Evolutionary conservation across 352 stramenopile species (phyloP).

Genomic region (Pythium biforme): DNA sequence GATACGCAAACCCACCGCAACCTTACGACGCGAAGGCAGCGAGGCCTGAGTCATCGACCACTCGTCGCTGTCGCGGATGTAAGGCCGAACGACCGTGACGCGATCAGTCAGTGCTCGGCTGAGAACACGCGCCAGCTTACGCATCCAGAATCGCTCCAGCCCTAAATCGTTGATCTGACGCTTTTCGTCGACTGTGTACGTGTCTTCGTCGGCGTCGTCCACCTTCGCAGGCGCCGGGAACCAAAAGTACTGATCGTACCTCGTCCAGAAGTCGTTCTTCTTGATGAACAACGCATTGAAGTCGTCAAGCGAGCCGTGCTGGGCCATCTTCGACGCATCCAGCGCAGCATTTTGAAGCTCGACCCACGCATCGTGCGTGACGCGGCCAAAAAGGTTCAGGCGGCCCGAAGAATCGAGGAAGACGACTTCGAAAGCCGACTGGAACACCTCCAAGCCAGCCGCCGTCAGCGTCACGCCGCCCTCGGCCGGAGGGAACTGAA

Average conservation of each 20-base stretch:
- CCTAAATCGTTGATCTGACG: slow-evolving; percentile 70
- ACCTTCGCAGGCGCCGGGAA: slow-evolving; percentile 53
- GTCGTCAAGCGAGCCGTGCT: slow-evolving; percentile 65
- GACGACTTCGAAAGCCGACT: slow-evolving; percentile 65
- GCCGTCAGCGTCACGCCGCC: slow-evolving; percentile 60
- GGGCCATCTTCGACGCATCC: slow-evolving; percentile 59
- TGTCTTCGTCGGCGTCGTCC: slow-evolving; percentile 56
- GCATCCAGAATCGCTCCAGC: slow-evolving; percentile 67
- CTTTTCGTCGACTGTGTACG: slow-evolving; percentile 70
- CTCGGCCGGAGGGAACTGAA: slow-evolving; percentile 62
- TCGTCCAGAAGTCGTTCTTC: slow-evolving; percentile 77
- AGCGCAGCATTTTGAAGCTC: slow-evolving; percentile 66
- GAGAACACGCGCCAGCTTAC: slow-evolving; percentile 52
- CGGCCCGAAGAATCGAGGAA: slow-evolving; percentile 75
- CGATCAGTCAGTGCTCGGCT: slow-evolving; percentile 63
- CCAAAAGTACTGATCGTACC: slow-evolving; percentile 88
- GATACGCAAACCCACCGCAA: slow-evolving; percentile 82
- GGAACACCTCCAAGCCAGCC: slow-evolving; percentile 68
- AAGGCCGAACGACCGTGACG: slow-evolving; percentile 56
- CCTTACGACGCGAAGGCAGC: slow-evolving; percentile 44
- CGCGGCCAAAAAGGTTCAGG: slow-evolving; percentile 71
- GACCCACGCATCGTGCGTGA: slow-evolving; percentile 61
- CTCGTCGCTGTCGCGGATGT: slow-evolving; percentile 40
- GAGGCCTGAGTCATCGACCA: slow-evolving; percentile 48
- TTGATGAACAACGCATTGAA: slow-evolving; percentile 84